These are phyloP conservation scores for Priceomyces castillae DNA, from an alignment of 805 yeast genomes.

Conservation along the genomic window DNA sequence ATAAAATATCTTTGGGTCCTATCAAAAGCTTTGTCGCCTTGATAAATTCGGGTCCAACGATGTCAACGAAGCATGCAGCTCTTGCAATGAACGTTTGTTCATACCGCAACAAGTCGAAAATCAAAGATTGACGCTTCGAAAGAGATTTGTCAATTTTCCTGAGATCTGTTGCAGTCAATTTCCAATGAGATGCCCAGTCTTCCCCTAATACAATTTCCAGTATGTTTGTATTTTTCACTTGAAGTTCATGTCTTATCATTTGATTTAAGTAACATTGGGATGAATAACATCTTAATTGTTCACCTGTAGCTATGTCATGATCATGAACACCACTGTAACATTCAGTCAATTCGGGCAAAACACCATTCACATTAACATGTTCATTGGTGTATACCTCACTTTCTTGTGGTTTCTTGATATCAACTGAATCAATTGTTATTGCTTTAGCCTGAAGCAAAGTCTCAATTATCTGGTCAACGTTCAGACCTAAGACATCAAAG, in stretches of 20 bases:
- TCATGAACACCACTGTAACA: slow-evolving; percentile 42
- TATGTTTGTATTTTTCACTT: slow-evolving; percentile 22
- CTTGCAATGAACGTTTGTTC: slow-evolving; percentile 70
- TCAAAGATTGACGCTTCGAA: slow-evolving; percentile 66
- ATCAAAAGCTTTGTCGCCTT: slow-evolving; percentile 25
- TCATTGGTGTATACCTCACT: slow-evolving; percentile 15
- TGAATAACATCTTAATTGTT: slow-evolving; percentile 32
- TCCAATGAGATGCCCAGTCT: slow-evolving; percentile 71
- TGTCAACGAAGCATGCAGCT: slow-evolving; percentile 59
- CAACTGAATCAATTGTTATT: slow-evolving; percentile 14
- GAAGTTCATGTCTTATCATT: slow-evolving; percentile 25
- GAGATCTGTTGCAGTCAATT: slow-evolving; percentile 52
- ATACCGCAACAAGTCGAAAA: slow-evolving; percentile 69
- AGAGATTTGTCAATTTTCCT: slow-evolving; percentile 48
- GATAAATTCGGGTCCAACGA: slow-evolving; percentile 41
- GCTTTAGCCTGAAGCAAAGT: slow-evolving; percentile 44
- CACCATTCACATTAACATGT: slow-evolving; percentile 32
- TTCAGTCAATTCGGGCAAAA: slow-evolving; percentile 41
- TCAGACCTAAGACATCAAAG: slow-evolving; percentile 48
- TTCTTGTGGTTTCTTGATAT: neutral
- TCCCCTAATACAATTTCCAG: slow-evolving; percentile 33
- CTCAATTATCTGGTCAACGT: slow-evolving; percentile 47
- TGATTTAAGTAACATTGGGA: slow-evolving; percentile 34
- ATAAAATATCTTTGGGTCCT: slow-evolving; percentile 17
- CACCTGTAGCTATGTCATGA: slow-evolving; percentile 15